Base-by-base conservation (phyloP, 2,329 filamentous ascomycete genomes). In the Fusarium papillatum region DNA sequence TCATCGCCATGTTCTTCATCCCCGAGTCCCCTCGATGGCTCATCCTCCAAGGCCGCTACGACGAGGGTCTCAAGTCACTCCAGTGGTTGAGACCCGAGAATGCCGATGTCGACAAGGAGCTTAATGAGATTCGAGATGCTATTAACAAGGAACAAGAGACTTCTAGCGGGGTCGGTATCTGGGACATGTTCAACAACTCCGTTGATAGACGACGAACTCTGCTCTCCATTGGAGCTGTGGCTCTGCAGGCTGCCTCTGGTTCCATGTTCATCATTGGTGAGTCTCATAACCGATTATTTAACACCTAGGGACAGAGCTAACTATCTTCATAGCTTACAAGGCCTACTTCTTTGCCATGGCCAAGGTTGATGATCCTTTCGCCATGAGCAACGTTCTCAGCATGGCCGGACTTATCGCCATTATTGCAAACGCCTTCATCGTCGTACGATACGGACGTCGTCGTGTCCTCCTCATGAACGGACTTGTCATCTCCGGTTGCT, bases 281-380 rank as follows among this genome's bases (percentile, higher is more conserved):
- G 39, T 43, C 3, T 13, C n/a, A 9, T 6, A 14, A 14, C 11
- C 6, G 2, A 8, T 4, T 7, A 29, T n/a, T 1, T 1, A 2
- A 2, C 17, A 2, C 7, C 10, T 0, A 1, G 5, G 1, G 0
- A 2, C 1, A 13, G 9, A 41, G n/a, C 64, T 67, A 11, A 68
- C 3, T 3, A 3, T 16, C 10, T 4, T 4, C 7, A 9, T 9
- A 78, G 76, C 76, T 3, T 79, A 79, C 14, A 79, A 79, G 14
- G 77, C 77, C 2, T 79, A 79, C 16, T 79, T 79, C 50, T 79
- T 79, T 3, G 73, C 76, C 1, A 79, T 79, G 76, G 77, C 77
- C 0, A 43, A 78, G 16, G 75, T 79, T 0, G 64, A 76, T 8
- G 74, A 73, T 53, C 77, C 77, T 0, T 79, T 79, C 19, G 77